Conservation (phyloP, 768 basidiomycete genomes). For the Pholiota conissans region DNA sequence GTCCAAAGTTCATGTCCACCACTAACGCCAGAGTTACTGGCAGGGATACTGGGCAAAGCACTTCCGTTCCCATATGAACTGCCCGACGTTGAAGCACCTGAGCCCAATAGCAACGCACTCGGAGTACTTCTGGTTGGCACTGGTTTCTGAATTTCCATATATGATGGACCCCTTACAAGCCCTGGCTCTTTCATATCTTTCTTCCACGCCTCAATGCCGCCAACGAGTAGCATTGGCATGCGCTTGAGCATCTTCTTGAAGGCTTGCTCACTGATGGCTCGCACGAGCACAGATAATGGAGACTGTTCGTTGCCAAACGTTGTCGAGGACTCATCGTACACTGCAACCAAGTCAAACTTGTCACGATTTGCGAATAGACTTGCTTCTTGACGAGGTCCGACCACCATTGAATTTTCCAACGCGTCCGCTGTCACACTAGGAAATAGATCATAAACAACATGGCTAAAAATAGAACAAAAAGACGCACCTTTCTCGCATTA, state of each 20-base stretch:
- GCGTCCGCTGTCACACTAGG: constrained; percentile 61
- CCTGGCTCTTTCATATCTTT: constrained; percentile 46
- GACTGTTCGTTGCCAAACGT: constrained; percentile 45
- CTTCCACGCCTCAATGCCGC: constrained; percentile 85
- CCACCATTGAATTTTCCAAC: constrained; percentile 73
- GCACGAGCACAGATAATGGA: constrained; percentile 59
- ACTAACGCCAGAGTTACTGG: constrained; percentile 16
- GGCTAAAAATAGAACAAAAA: constrained; percentile 3
- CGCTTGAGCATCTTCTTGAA: constrained; percentile 72
- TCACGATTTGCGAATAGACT: constrained; percentile 82
- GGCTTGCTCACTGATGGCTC: constrained; percentile 71
- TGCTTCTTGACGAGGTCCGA: constrained; percentile 70
- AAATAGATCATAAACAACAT: constrained; percentile 1
- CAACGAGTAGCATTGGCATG: constrained; percentile 80
- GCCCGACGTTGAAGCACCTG: neutral
- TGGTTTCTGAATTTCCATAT: constrained; percentile 25
- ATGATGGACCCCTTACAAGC: constrained; percentile 20
- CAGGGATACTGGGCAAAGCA: neutral
- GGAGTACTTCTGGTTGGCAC: constrained; percentile 17
- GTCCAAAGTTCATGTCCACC: constrained; percentile 32
- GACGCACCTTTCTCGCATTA: constrained; percentile 67
- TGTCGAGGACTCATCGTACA: constrained; percentile 75
- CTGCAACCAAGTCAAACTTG: constrained; percentile 83
- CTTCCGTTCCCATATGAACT: neutral
- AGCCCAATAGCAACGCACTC: constrained; percentile 9